Percentiles rank a stretch among this genome's conserved stretches.
These are phyloP conservation scores for Posidonia australis DNA, from an alignment of 106 monocot species.

Conservation along the genomic window DNA sequence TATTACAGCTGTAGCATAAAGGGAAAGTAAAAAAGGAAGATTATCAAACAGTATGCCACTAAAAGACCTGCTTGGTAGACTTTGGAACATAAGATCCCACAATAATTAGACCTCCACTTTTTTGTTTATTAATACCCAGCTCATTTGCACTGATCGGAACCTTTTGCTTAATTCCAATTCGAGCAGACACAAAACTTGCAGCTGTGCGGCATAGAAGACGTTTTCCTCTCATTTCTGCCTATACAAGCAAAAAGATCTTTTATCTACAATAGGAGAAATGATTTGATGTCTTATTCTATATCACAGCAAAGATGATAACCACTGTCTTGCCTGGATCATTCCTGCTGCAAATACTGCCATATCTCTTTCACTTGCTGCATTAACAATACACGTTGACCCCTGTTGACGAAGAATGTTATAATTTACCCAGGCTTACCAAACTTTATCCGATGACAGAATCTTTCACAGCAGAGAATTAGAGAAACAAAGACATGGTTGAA, in stretches of 20 bases:
- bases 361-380: slow-evolving; percentile 93
- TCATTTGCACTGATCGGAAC: slow-evolving; percentile 51
- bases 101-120: slow-evolving; percentile 79
- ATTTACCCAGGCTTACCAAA: not conserved
- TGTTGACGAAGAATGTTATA: slow-evolving; percentile 5
- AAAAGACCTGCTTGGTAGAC: slow-evolving; percentile 79
- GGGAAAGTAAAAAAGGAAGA: not conserved
- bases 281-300: not conserved
- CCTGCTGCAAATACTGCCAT: slow-evolving; percentile 83
- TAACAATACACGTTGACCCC: slow-evolving; percentile 90
- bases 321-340: slow-evolving; percentile 76
- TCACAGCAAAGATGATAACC: not conserved
- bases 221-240: slow-evolving; percentile 86
- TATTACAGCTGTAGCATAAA: not conserved
- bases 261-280: not conserved
- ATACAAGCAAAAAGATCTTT: not conserved
- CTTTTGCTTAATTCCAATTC: slow-evolving; percentile 77
- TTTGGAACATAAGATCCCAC: slow-evolving; percentile 99
- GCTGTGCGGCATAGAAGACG: slow-evolving; percentile 84
- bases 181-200: slow-evolving; percentile 94
- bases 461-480: no score
- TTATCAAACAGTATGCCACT: no score
- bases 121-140: slow-evolving; percentile 31
- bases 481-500: no score
- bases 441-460: no score